These are phyloP conservation scores for Podaxis sp. DNA, from an alignment of 768 basidiomycete species.

Conservation along the genomic window DNA sequence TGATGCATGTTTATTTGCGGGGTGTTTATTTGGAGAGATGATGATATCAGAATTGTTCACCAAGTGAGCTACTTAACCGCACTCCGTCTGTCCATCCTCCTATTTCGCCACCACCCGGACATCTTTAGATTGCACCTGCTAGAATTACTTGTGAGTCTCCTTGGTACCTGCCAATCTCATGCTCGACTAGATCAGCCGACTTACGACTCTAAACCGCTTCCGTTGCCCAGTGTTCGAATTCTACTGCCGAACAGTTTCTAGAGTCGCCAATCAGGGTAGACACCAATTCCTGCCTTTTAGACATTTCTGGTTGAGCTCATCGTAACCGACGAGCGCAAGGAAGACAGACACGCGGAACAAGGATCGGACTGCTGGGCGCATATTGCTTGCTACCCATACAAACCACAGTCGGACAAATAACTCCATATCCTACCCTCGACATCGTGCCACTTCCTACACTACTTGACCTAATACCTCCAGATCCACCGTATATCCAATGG, in stretches of 20 bases:
- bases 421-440: conserved; percentile 5
- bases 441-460: neutral
- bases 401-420: neutral
- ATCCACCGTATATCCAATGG: conserved; percentile 36
- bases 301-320: neutral
- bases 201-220: neutral
- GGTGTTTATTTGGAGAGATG: neutral
- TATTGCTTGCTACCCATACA: neutral
- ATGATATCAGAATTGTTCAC: neutral
- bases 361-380: conserved; percentile 1
- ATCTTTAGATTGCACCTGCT: neutral
- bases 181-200: too few relatives aligned
- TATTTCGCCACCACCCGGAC: neutral
- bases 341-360: conserved; percentile 2
- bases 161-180: neutral
- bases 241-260: neutral
- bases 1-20: neutral
- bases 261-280: neutral
- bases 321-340: neutral
- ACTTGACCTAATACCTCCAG: neutral
- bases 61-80: neutral
- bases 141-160: neutral
- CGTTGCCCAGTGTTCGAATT: neutral
- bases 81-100: neutral
- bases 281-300: neutral